Evolutionary conservation across 1,284 basidiomycete genomes (phyloP), one percentile per base, ranked within the genome.

Genomic region (Fomes fomentarius): DNA sequence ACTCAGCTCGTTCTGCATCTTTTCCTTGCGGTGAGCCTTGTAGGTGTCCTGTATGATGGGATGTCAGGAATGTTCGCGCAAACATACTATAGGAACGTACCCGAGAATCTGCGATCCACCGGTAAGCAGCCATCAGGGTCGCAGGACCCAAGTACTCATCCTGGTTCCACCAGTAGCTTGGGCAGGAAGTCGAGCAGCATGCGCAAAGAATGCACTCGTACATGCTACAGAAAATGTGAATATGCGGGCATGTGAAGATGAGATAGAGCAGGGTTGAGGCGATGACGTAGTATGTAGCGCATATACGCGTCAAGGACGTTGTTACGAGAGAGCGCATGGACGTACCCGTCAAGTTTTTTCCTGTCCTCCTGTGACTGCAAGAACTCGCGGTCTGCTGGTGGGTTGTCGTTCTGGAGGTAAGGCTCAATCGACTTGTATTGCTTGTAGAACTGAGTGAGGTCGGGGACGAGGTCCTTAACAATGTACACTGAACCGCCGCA

Each of bases 401-500:
- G 87, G 74, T 91, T 94, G 73, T 94, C 90, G 74, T 94, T 94
- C 80, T 96, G 89, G 42, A 97, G 82, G 79, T 87, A 97, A 8
- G 94, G 94, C 75, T 99, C 89, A 73, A 99, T 98, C 35, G 94
- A 96, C 78, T 98, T 98, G 91, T 99, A 98, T 75, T 99, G 96
- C 77, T 99, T 98, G 87, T 96, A 97, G 82, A 95, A 96, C 62
- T 88, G 87, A 11, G 91, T 93, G 62, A 95, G 79, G 76, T 91
- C 87, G 8, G 88, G 94, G 2, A 99, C 94, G 66, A 99, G 88
- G 77, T 99, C 96, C 82, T 98, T 99, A 75, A 99, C 96, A 68
- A 99, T 85, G 78, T 98, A 98, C 96, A 98, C 94, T 97, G 71
- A 9, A 0, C 38, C 22, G 25, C 22, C 14, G 43, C 15, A 14